Conservation (phyloP, 441 rosid genomes). For the Gossypium schwendimanii region DNA sequence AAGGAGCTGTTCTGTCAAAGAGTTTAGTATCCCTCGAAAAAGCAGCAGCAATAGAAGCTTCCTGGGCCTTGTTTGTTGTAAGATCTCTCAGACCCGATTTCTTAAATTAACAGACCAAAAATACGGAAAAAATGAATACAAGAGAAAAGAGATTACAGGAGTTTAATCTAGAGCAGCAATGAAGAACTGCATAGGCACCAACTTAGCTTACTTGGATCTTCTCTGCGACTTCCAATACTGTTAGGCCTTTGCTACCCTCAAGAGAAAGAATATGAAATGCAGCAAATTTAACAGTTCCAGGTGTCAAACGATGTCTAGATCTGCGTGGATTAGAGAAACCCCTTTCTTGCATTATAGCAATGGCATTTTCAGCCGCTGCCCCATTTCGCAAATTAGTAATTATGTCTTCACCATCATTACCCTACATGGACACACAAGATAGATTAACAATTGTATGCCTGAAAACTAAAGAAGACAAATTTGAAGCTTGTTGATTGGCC, state of each 20-base stretch:
- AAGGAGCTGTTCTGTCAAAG: slow-evolving; percentile 98
- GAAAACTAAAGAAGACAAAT: slow-evolving; percentile 3
- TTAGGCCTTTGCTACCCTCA: slow-evolving; percentile 90
- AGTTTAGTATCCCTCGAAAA: slow-evolving; percentile 96
- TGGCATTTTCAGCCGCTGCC: slow-evolving; percentile 92
- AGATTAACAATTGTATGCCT: neutral
- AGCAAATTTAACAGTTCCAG: slow-evolving; percentile 99
- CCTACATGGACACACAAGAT: slow-evolving; percentile 34
- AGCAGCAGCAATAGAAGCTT: slow-evolving; percentile 98
- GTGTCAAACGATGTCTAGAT: slow-evolving; percentile 99
- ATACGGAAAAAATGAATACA: slow-evolving; percentile 10
- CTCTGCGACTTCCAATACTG: slow-evolving; percentile 89
- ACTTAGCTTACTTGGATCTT: slow-evolving; percentile 71
- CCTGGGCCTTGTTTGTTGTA: slow-evolving; percentile 95
- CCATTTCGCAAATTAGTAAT: slow-evolving; percentile 86
- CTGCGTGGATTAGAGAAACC: slow-evolving; percentile 77
- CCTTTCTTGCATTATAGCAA: slow-evolving; percentile 88
- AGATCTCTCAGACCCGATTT: slow-evolving; percentile 98
- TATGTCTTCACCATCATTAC: slow-evolving; percentile 59
- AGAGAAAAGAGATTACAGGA: neutral
- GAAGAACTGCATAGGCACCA: neutral
- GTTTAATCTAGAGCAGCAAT: neutral
- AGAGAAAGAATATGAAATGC: slow-evolving; percentile 99
- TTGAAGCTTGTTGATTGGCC: neutral
- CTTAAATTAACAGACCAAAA: slow-evolving; percentile 28